Evolutionary conservation across 1,139 yeast genomes (phyloP), one percentile per base, ranked within the genome.

Genomic region (Nakaseomyces delphensis): DNA sequence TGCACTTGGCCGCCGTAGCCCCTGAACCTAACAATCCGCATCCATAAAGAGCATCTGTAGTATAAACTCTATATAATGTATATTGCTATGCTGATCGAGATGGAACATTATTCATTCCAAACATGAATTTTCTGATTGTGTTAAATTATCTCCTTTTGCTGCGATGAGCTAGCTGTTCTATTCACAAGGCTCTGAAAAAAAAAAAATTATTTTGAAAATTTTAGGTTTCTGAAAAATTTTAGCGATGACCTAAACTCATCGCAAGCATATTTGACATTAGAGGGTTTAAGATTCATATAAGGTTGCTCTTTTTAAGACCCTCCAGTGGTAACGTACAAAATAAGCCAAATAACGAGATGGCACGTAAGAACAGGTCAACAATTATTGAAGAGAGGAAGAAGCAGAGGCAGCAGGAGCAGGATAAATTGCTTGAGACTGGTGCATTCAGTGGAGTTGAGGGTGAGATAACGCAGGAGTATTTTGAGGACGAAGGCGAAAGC

Each of bases 381-480:
- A 45, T 49, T 13, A 54, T 56, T 24, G 53, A 55, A 43, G 55
- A 53, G 35, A 54, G 61, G 42, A 52, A 59, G 11, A 58, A 57
- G 5, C 59, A 74, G 50, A 76, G 76, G 58, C 72, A 70, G 55
- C 67, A 70, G 44, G 73, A 70, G 36, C 75, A 71, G 48, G 86
- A 81, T 48, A 55, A 64, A 0, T 56, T 63, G 45, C 67, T 81
- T 30, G 62, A 66, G 4, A 51, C 67, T 16, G 81, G 83, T 0
- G 53, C 73, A 8, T 73, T 75, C 48, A 55, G 57, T 7, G 55
- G 57, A 36, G 55, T 52, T 13, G 60, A 56, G 28, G 55, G 52
- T 27, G 55, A 53, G 41, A 43, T 54, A 32, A 51, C 59, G 3
- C 61, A 57, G 32, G 53, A 51, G n/a, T 45, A 50, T 31, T 25